Evolutionary conservation across 371 early-diverging fungal genomes (phyloP).

Genomic region (Mortierella sp.): DNA sequence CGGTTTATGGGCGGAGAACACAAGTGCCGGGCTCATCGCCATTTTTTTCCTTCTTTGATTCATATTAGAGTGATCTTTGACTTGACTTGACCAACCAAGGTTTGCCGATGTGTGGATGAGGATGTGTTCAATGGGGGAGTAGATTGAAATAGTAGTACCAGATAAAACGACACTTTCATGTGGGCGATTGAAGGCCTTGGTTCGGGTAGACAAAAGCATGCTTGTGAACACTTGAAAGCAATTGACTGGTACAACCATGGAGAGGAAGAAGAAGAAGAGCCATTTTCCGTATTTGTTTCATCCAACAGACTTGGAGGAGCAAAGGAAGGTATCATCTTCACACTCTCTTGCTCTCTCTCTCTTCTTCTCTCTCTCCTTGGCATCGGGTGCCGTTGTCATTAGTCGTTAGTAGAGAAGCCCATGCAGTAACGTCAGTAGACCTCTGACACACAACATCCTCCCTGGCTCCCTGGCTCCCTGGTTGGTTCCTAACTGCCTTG

Average conservation of each 20-base stretch:
- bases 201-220: conserved; percentile 4
- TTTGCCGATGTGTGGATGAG: background rate
- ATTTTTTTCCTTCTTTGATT: background rate
- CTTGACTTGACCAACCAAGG: conserved; percentile 6
- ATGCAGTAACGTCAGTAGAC: background rate
- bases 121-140: background rate
- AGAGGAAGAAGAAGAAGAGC: background rate
- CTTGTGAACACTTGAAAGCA: background rate
- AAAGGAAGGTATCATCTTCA: background rate
- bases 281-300: background rate
- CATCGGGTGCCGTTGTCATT: too few relatives aligned
- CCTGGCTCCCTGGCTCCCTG: background rate
- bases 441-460: background rate
- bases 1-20: too few relatives aligned
- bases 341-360: background rate
- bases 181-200: background rate
- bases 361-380: background rate
- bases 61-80: background rate
- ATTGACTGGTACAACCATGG: background rate
- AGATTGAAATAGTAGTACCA: background rate
- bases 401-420: background rate
- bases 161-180: background rate
- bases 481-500: background rate
- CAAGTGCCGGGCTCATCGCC: background rate
- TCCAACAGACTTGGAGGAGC: background rate